Percentiles rank a stretch among this genome's conserved stretches.
Evolutionary conservation across 1,139 yeast genomes (phyloP).

Genomic region (Protomyces pachydermus): DNA sequence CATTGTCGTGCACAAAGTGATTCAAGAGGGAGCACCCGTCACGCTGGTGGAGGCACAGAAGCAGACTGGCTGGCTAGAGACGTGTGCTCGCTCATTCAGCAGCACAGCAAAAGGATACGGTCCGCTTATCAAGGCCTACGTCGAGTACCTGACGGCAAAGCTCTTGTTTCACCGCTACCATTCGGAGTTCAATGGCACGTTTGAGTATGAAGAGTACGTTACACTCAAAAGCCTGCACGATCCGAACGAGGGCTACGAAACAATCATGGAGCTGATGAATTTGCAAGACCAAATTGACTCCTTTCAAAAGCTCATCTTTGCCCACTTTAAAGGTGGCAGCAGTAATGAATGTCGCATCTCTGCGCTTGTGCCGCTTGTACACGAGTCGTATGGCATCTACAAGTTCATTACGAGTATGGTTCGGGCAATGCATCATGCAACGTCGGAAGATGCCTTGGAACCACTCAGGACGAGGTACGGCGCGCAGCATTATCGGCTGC

Average conservation of each 20-base stretch:
- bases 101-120: conserved; percentile 51
- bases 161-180: conserved; percentile 78
- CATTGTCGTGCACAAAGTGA: conserved; percentile 82
- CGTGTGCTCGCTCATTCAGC: conserved; percentile 43
- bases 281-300: conserved; percentile 81
- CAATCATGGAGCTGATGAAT: conserved; percentile 77
- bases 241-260: conserved; percentile 88
- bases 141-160: conserved; percentile 62
- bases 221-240: conserved; percentile 83
- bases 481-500: conserved; percentile 72
- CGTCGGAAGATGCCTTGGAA: conserved; percentile 70
- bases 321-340: conserved; percentile 61
- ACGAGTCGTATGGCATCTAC: conserved; percentile 92
- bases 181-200: conserved; percentile 87
- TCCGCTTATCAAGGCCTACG: conserved; percentile 72
- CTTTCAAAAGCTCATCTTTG: conserved; percentile 70
- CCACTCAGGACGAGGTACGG: conserved; percentile 69
- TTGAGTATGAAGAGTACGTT: conserved; percentile 91
- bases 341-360: conserved; percentile 77
- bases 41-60: conserved; percentile 76
- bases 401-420: conserved; percentile 86
- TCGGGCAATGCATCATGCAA: conserved; percentile 67
- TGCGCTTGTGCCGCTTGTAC: conserved; percentile 81
- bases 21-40: conserved; percentile 92
- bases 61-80: conserved; percentile 60